phyloP scores from a whole-genome alignment of 2,329 filamentous ascomycete genomes.

The Teratosphaeria viscida region DNA sequence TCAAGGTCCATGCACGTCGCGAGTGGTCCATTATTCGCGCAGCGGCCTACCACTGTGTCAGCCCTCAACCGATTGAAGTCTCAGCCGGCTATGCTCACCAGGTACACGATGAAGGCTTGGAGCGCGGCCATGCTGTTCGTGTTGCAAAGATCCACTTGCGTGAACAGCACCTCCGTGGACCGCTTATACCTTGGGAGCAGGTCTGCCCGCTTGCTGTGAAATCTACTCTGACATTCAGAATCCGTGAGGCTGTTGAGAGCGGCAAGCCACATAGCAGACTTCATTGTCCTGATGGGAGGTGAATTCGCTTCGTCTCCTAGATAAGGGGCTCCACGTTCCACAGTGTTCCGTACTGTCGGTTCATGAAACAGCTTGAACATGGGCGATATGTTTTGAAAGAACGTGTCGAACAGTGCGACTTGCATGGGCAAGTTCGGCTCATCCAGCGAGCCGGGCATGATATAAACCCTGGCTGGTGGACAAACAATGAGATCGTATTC shows the following conservation, averaged over 20 bases:
- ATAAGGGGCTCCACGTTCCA: constrained; percentile 15
- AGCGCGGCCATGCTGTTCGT: constrained; percentile 22
- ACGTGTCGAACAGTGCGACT: constrained; percentile 12
- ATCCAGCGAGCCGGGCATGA: constrained; percentile 21
- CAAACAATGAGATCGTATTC: constrained; percentile 23
- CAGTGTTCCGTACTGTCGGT: constrained; percentile 15
- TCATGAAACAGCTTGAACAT: constrained; percentile 21
- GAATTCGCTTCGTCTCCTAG: constrained; percentile 15
- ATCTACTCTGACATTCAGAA: constrained; percentile 15
- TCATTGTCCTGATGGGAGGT: constrained; percentile 17
- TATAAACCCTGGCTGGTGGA: constrained; percentile 19
- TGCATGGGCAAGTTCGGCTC: constrained; percentile 14
- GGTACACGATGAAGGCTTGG: constrained; percentile 20
- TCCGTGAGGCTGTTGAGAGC: constrained; percentile 22
- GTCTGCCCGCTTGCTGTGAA: constrained; percentile 11
- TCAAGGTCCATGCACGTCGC: constrained; percentile 22
- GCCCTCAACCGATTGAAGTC: not conserved
- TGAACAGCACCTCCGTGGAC: constrained; percentile 20
- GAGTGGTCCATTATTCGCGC: constrained; percentile 17
- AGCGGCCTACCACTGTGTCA: not conserved
- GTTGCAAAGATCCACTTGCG: constrained; percentile 23
- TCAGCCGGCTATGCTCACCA: constrained; percentile 9
- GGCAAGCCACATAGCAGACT: constrained; percentile 22
- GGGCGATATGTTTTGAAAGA: constrained; percentile 19
- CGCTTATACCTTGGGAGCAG: constrained; percentile 15